phyloP scores from a whole-genome alignment of 148 eudicot species.

The Fagopyrum tataricum region DNA sequence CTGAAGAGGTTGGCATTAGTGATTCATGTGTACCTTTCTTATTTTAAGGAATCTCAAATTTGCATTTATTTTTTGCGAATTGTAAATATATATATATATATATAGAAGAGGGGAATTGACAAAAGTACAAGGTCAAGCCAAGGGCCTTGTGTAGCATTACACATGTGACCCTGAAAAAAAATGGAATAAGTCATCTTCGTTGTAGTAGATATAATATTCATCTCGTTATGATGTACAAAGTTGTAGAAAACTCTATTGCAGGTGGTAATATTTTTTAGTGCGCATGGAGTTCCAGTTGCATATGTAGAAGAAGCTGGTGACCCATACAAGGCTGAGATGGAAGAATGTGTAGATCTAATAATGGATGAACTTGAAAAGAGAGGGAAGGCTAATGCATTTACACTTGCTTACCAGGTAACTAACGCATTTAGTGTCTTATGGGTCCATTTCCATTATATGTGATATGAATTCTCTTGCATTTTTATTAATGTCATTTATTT shows the following conservation, averaged over 20 bases:
- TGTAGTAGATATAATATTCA: neutral
- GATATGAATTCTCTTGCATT: neutral
- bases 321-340: constrained; percentile 99
- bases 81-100: no score
- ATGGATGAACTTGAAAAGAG: constrained; percentile 90
- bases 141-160: no score
- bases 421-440: neutral
- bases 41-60: neutral
- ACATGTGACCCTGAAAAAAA: no score
- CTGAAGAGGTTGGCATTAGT: constrained; percentile 37
- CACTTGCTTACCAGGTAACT: constrained; percentile 90
- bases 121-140: no score
- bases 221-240: neutral
- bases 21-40: neutral
- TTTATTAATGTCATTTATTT: neutral
- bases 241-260: constrained; percentile 22
- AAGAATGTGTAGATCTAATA: constrained; percentile 92
- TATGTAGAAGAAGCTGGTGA: constrained; percentile 99
- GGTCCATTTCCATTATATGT: neutral
- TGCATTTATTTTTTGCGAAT: neutral
- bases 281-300: constrained; percentile 95
- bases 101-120: no score
- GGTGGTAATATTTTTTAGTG: constrained; percentile 98
- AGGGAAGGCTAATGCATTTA: constrained; percentile 54
- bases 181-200: neutral